Evolutionary conservation across 2,329 filamentous ascomycete species (phyloP).

Genomic region (Ophiostoma sp.): DNA sequence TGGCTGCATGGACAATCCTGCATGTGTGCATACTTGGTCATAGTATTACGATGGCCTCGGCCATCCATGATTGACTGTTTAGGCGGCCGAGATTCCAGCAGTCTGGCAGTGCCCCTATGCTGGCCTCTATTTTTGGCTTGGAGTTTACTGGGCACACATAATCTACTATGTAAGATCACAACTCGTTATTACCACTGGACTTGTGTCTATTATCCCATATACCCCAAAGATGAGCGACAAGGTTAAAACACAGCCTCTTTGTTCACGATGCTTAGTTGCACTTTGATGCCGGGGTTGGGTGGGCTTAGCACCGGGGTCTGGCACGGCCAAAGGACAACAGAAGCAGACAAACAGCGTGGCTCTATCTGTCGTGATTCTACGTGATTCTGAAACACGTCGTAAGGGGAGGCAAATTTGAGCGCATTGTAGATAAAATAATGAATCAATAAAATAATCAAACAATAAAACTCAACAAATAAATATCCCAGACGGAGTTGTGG

Average conservation of each 20-base stretch:
- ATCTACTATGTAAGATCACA: neutral
- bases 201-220: neutral
- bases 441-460: neutral
- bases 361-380: neutral
- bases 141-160: neutral
- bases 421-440: neutral
- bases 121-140: neutral
- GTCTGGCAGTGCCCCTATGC: neutral
- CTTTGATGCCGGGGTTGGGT: neutral
- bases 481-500: neutral
- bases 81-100: neutral
- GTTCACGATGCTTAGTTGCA: conserved; percentile 7
- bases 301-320: conserved; percentile 4
- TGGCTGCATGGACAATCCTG: neutral
- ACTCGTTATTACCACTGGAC: too few relatives aligned
- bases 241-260: conserved; percentile 8
- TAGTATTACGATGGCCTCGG: neutral
- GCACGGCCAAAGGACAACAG: neutral
- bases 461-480: neutral
- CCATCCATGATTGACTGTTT: neutral
- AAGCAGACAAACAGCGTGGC: neutral
- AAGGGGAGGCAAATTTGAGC: conserved; percentile 9
- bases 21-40: too few relatives aligned
- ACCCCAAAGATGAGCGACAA: neutral
- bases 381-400: neutral